These are phyloP conservation scores for Vigna radiata DNA, from an alignment of 306 rosid species.

Conservation along the genomic window DNA sequence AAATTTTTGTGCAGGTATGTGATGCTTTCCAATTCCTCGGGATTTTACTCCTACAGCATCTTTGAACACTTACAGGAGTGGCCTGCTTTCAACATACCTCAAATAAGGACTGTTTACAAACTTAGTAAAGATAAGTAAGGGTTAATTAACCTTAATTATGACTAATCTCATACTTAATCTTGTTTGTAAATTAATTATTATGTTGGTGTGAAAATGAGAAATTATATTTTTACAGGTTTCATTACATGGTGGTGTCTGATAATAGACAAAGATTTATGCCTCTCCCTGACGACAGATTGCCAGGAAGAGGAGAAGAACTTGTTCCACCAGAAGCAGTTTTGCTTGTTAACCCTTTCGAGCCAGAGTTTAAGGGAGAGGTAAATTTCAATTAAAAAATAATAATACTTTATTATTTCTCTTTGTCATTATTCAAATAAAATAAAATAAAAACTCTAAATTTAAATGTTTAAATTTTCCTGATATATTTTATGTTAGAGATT, in stretches of 20 bases:
- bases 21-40: conserved; percentile 75
- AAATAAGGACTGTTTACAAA: conserved; percentile 76
- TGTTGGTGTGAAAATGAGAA: not conserved
- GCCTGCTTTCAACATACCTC: conserved; percentile 80
- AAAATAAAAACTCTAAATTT: too few species aligned
- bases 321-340: conserved; percentile 78
- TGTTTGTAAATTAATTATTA: too few species aligned
- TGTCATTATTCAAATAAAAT: too few species aligned
- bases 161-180: not conserved
- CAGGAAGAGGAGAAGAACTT: conserved; percentile 58
- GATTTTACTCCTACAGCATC: conserved; percentile 78
- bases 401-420: too few species aligned
- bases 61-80: conserved; percentile 75
- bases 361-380: conserved; percentile 77
- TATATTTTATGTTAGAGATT: too few species aligned
- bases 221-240: conserved; percentile 53
- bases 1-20: conserved; percentile 59
- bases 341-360: conserved; percentile 72
- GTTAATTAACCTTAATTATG: not conserved
- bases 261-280: conserved; percentile 81
- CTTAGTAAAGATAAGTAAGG: conserved; percentile 77
- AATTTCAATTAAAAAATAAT: not conserved
- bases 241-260: conserved; percentile 70
- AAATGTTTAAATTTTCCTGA: too few species aligned
- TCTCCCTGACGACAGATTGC: conserved; percentile 69